Percentiles rank a stretch among this genome's conserved stretches.
Evolutionary conservation across 805 yeast genomes (phyloP).

Genomic region (Jamesozyma hellenica): DNA sequence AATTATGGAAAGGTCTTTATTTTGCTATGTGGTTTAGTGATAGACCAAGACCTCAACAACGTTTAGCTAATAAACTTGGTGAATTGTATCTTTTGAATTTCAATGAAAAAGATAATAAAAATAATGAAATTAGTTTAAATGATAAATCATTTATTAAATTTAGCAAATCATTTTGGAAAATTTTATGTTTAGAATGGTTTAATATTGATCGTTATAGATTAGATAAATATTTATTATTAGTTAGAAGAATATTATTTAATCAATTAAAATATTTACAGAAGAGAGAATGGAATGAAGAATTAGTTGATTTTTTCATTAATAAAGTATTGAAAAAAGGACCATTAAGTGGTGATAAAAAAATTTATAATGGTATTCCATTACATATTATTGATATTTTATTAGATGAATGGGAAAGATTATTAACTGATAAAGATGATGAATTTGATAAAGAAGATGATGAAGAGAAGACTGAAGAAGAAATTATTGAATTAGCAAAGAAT

Average conservation of each 20-base stretch:
- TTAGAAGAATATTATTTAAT: conserved; percentile 65
- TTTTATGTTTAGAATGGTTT: conserved; percentile 75
- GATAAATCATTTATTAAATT: conserved; percentile 39
- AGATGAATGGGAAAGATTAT: conserved; percentile 70
- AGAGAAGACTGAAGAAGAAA: conserved; percentile 30
- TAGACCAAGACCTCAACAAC: conserved; percentile 84
- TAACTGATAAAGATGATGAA: conserved; percentile 40
- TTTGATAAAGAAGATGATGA: conserved; percentile 38
- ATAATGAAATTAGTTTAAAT: conserved; percentile 11
- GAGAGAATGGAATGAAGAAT: conserved; percentile 44
- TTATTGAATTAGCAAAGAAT: conserved; percentile 28
- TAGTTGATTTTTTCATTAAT: conserved; percentile 38
- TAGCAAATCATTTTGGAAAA: conserved; percentile 68
- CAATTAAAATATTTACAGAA: conserved; percentile 46
- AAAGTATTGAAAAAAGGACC: conserved; percentile 38
- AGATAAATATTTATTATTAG: conserved; percentile 74
- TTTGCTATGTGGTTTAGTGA: conserved; percentile 96
- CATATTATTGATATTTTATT: conserved; percentile 76
- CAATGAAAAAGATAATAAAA: conserved; percentile 23
- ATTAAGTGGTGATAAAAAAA: conserved; percentile 46
- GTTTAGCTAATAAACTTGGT: conserved; percentile 66
- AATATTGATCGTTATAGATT: conserved; percentile 72
- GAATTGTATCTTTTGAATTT: conserved; percentile 27
- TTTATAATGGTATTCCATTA: conserved; percentile 69
- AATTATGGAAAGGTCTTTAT: conserved; percentile 93